phyloP scores from a whole-genome alignment of 495 filamentous ascomycete species.

The Beverwykella pulmonaria region DNA sequence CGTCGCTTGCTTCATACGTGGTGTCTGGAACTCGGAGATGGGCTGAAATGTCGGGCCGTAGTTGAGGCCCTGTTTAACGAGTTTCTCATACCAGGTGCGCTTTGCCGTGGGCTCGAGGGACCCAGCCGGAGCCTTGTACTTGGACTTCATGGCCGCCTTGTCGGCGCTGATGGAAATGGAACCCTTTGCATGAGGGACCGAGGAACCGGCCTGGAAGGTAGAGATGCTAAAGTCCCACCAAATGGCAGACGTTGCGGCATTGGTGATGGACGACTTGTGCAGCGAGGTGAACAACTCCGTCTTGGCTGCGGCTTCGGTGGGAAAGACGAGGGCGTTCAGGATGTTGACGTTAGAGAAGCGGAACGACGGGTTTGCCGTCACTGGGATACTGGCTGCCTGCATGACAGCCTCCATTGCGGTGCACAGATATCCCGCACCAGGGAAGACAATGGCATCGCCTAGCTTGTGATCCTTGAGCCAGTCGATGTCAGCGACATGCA shows the following conservation, averaged over 20 bases:
- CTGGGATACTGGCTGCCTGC: background rate
- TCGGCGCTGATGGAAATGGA: background rate
- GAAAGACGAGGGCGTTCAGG: background rate
- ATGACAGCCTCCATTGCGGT: constrained; percentile 5
- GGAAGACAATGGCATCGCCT: background rate
- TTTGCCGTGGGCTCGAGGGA: background rate
- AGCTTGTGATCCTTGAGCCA: constrained; percentile 11
- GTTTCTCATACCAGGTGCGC: background rate
- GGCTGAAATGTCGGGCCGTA: background rate
- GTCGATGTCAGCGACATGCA: background rate
- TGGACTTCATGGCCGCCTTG: background rate
- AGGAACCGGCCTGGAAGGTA: background rate
- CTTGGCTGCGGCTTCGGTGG: background rate
- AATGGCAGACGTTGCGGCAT: background rate
- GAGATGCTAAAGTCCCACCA: constrained; percentile 1
- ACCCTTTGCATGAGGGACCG: background rate
- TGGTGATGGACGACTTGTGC: background rate
- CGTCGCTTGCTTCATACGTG: background rate
- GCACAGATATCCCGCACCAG: constrained; percentile 6
- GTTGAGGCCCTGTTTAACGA: background rate
- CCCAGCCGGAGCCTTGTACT: background rate
- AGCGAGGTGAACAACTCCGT: background rate
- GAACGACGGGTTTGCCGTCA: background rate
- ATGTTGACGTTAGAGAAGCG: background rate
- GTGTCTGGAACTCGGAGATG: background rate